Base-by-base conservation (phyloP, 139 green algal genomes). In the Chlamydomonas asymmetrica region DNA sequence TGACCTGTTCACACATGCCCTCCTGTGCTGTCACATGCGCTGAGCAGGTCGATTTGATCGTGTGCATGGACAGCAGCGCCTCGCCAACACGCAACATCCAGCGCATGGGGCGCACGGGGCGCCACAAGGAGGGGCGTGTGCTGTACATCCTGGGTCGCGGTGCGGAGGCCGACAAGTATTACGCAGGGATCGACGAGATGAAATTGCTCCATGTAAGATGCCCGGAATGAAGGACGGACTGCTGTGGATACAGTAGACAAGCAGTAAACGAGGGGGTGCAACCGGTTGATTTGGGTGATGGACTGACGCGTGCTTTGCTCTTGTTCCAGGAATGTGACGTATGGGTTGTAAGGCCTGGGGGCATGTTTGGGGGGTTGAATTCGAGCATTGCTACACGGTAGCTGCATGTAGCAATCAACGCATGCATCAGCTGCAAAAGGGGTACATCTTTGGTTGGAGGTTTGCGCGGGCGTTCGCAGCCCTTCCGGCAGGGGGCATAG, bases 91-190 rank as follows among this genome's bases (percentile, higher is more conserved):
- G 94, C 54, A 84, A 91, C 61, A 91, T 92, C 48, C 95, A 98
- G 85, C 90, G 95, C 63, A 95, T 94, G 88, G 96, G 96, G 35
- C 92, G 96, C 80, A 99, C 94, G 0, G 96, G 93, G 34, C 88
- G 96, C 38, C 88, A 95, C 84, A 66, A 83, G 32, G 74, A 92
- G 4, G 96, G 96, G 25, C 84, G 85, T 1, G 90, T 98, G 27
- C 91, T 98, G 60, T 93, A 97, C 75, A 76, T 98, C 41, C 80
- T 97, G 41, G 52, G 54, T 52, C 43, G 57, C 45, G 45, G 45
- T 16, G 45, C 45, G 64, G 92, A 97, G 71, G 69, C 83, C 45
- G 71, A 89, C 1, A 82, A 87, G 38, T 93, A 93, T 84, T n/a
- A 84, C 22, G 38, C 43, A 10, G n/a, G n/a, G n/a, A n/a, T n/a